A percentile compares a stretch with the other conserved stretches of the same genome.
These are phyloP conservation scores for Boletus rubropictus DNA, from an alignment of 768 basidiomycete genomes.

Conservation along the genomic window DNA sequence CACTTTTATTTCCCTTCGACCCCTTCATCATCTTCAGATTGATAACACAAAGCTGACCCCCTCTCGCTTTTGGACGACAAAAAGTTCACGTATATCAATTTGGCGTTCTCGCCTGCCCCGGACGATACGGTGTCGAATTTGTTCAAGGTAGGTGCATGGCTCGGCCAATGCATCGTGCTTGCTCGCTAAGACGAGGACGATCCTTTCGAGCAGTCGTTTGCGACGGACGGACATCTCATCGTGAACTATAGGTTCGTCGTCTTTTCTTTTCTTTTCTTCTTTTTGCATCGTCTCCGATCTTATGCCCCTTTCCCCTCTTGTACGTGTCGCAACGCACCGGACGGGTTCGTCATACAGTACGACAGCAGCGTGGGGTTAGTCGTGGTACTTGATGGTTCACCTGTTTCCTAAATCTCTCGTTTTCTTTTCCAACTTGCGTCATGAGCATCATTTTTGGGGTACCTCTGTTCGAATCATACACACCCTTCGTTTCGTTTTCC, in stretches of 20 bases:
- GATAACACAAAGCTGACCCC: constrained; percentile 1
- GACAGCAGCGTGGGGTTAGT: constrained; percentile 59
- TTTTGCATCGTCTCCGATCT: too few relatives aligned
- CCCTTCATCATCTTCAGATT: neutral
- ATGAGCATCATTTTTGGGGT: too few relatives aligned
- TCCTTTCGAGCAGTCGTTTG: constrained; percentile 54
- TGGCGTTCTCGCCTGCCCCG: constrained; percentile 71
- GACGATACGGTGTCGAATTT: constrained; percentile 70
- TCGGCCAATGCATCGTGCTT: neutral
- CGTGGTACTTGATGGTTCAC: too few relatives aligned
- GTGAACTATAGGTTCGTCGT: constrained; percentile 77
- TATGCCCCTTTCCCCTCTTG: too few relatives aligned
- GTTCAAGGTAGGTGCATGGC: constrained; percentile 45
- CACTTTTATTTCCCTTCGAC: neutral
- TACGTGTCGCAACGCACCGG: neutral
- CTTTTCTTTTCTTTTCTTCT: too few relatives aligned
- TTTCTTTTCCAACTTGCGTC: too few relatives aligned
- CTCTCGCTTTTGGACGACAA: neutral
- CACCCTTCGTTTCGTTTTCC: too few relatives aligned
- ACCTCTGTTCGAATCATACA: too few relatives aligned
- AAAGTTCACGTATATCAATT: constrained; percentile 72
- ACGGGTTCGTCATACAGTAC: constrained; percentile 35
- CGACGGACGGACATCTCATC: constrained; percentile 83
- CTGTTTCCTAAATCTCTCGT: too few relatives aligned
- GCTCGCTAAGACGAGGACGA: neutral